A percentile compares a stretch with the other conserved stretches of the same genome.
phyloP scores from a whole-genome alignment of 805 yeast species.

The Blastobotrys parvus region DNA sequence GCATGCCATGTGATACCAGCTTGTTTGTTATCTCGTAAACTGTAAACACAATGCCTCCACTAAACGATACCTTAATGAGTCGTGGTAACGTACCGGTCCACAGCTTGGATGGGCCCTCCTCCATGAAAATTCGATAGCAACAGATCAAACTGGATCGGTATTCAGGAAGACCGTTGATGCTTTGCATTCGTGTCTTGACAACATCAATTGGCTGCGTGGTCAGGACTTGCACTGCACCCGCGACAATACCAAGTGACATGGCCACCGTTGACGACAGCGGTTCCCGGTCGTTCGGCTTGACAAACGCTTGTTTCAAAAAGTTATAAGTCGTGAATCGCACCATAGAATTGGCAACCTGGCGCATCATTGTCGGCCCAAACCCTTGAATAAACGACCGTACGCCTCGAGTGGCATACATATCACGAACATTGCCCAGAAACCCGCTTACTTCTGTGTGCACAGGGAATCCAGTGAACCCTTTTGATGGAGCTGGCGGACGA shows the following conservation, averaged over 20 bases:
- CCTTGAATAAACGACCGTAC: slow-evolving; percentile 75
- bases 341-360: slow-evolving; percentile 73
- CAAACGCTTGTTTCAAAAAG: slow-evolving; percentile 55
- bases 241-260: slow-evolving; percentile 43
- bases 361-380: slow-evolving; percentile 64
- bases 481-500: slow-evolving; percentile 24
- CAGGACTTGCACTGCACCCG: slow-evolving; percentile 66
- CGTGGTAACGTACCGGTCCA: slow-evolving; percentile 45
- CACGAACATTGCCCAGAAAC: slow-evolving; percentile 28
- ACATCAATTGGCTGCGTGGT: slow-evolving; percentile 87
- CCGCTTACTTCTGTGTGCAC: slow-evolving; percentile 7
- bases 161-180: slow-evolving; percentile 32
- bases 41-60: slow-evolving; percentile 61
- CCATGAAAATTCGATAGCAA: slow-evolving; percentile 28
- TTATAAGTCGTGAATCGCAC: slow-evolving; percentile 82
- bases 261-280: slow-evolving; percentile 25
- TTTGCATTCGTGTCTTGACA: slow-evolving; percentile 78
- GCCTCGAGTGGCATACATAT: slow-evolving; percentile 69
- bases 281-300: slow-evolving; percentile 21
- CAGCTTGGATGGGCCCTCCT: slow-evolving; percentile 33
- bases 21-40: slow-evolving; percentile 53
- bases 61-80: slow-evolving; percentile 57
- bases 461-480: slow-evolving; percentile 11
- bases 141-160: slow-evolving; percentile 30
- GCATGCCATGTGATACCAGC: slow-evolving; percentile 31